These are phyloP conservation scores for Meyerozyma smithsonii DNA, from an alignment of 1,139 yeast species.

Conservation along the genomic window DNA sequence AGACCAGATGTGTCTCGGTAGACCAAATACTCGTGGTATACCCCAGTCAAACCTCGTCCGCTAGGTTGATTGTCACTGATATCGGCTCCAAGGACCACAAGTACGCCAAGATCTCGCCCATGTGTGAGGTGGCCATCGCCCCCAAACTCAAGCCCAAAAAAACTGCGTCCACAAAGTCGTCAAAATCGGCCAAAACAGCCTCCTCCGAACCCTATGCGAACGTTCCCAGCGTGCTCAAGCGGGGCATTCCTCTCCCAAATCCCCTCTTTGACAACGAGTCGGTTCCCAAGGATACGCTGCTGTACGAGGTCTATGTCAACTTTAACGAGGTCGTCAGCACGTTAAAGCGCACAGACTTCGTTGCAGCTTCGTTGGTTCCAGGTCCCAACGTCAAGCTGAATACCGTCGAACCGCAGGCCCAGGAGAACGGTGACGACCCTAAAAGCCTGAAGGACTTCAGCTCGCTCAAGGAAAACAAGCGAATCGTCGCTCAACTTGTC, in stretches of 20 bases:
- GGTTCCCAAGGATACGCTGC: constrained; percentile 17
- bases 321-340: constrained; percentile 27
- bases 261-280: constrained; percentile 17
- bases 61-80: constrained; percentile 58
- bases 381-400: constrained; percentile 41
- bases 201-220: constrained; percentile 23
- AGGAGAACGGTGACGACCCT: constrained; percentile 5
- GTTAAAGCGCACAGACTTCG: constrained; percentile 40
- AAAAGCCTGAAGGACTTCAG: constrained; percentile 4
- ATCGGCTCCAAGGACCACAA: constrained; percentile 46
- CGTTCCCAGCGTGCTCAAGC: constrained; percentile 39
- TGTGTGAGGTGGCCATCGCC: constrained; percentile 78
- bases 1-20: constrained; percentile 69
- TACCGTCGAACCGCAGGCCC: constrained; percentile 10
- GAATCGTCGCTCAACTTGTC: constrained; percentile 53
- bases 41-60: constrained; percentile 62
- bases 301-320: constrained; percentile 44
- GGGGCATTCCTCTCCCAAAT: constrained; percentile 60
- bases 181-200: constrained; percentile 22
- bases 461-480: constrained; percentile 32
- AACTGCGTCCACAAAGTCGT: constrained; percentile 26
- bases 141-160: constrained; percentile 57
- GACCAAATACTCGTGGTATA: constrained; percentile 65
- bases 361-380: constrained; percentile 53
- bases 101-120: constrained; percentile 62